Evolutionary conservation across 1,284 basidiomycete genomes (phyloP).

Genomic region (Cutaneotrichosporon mucoides): DNA sequence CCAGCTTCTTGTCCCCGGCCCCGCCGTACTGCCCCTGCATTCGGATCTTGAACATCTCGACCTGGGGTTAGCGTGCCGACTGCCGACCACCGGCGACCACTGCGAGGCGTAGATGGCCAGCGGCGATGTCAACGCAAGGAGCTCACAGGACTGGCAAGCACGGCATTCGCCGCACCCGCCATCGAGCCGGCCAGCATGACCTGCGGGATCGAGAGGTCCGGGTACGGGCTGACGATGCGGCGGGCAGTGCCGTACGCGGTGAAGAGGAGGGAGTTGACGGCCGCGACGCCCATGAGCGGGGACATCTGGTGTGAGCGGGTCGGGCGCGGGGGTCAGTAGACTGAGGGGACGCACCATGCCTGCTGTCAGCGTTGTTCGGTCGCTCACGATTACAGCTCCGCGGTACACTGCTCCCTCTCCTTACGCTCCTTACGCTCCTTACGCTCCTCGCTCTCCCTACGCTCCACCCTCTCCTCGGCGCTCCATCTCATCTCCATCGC

Average conservation of each 20-base stretch:
- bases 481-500: too few relatives aligned
- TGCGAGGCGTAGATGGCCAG: too few relatives aligned
- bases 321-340: too few relatives aligned
- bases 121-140: too few relatives aligned
- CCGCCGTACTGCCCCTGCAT: constrained; percentile 73
- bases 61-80: constrained; percentile 20
- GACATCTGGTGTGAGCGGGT: constrained; percentile 55
- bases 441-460: too few relatives aligned
- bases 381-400: too few relatives aligned
- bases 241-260: constrained; percentile 79
- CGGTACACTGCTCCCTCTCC: too few relatives aligned
- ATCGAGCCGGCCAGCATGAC: constrained; percentile 80
- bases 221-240: constrained; percentile 80
- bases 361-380: constrained; percentile 1
- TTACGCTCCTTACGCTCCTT: too few relatives aligned
- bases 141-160: constrained; percentile 78
- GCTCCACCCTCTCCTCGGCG: too few relatives aligned
- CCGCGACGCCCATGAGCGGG: constrained; percentile 88
- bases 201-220: constrained; percentile 71
- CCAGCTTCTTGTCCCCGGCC: constrained; percentile 68
- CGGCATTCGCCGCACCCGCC: constrained; percentile 83
- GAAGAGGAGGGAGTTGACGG: constrained; percentile 93
- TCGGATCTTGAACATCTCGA: constrained; percentile 64
- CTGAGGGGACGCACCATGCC: constrained; percentile 12
- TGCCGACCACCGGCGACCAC: too few relatives aligned